Conservation (phyloP, 1,139 yeast genomes). For the Kazachstania sp. region DNA sequence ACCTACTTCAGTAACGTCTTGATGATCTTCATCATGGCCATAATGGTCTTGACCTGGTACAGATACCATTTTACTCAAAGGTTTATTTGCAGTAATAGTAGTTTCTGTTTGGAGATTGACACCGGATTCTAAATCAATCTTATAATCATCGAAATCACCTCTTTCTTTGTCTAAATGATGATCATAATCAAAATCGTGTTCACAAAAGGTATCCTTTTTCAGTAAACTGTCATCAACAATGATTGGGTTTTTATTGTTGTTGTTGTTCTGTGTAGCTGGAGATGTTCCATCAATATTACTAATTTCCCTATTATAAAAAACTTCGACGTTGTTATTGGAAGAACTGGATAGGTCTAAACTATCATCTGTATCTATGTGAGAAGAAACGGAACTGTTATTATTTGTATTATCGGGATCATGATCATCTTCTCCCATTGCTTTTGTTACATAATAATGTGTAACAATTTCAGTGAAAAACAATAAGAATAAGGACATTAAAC, state of each 20-base stretch:
- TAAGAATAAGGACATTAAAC: conserved; percentile 44
- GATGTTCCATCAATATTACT: not conserved
- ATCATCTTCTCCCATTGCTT: conserved; percentile 29
- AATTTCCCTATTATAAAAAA: not conserved
- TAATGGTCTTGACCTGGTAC: conserved; percentile 36
- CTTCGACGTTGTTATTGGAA: not conserved
- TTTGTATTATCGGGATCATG: not conserved
- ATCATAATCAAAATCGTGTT: not conserved
- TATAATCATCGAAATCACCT: not conserved
- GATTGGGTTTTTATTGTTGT: not conserved
- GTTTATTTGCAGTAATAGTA: not conserved
- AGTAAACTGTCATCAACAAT: not conserved
- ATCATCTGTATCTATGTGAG: not conserved
- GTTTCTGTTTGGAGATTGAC: not conserved
- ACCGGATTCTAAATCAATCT: not conserved
- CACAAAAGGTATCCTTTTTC: not conserved
- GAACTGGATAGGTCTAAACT: not conserved
- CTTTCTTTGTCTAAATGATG: not conserved
- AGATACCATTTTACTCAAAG: conserved; percentile 2
- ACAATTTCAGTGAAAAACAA: conserved; percentile 50
- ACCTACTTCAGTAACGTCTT: conserved; percentile 35
- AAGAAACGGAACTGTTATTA: not conserved
- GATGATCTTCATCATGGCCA: conserved; percentile 43
- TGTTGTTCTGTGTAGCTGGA: not conserved
- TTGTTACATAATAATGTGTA: conserved; percentile 32